A percentile compares a stretch with the other conserved stretches of the same genome.
Evolutionary conservation across 441 rosid species (phyloP).

Genomic region (Hura crepitans): DNA sequence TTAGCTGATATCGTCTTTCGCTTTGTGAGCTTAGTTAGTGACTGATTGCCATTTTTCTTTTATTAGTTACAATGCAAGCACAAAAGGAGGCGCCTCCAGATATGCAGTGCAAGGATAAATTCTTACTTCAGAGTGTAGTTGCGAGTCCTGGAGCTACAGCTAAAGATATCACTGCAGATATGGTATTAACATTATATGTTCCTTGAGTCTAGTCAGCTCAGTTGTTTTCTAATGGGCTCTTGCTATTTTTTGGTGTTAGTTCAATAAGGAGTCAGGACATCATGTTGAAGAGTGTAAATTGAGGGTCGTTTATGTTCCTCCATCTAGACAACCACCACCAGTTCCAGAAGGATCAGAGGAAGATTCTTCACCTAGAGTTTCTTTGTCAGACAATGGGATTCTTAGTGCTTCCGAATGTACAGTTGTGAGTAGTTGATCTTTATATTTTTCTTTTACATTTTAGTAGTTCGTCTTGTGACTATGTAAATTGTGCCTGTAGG

Average conservation of each 20-base stretch:
- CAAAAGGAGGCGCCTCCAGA: constrained; percentile 75
- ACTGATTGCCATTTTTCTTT: constrained; percentile 2
- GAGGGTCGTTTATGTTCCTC: constrained; percentile 68
- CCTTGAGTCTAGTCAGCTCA: not conserved
- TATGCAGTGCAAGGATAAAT: constrained; percentile 90
- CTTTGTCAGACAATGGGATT: constrained; percentile 42
- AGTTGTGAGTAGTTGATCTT: constrained; percentile 21
- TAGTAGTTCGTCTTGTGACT: constrained; percentile 13
- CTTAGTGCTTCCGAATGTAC: constrained; percentile 27
- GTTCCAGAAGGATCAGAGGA: constrained; percentile 84
- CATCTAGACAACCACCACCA: constrained; percentile 72
- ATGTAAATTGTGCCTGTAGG: constrained; percentile 33
- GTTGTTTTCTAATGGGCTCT: constrained; percentile 3
- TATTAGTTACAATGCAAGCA: constrained; percentile 84
- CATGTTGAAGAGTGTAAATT: constrained; percentile 67
- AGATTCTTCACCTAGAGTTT: constrained; percentile 64
- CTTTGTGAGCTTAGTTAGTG: not conserved
- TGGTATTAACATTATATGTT: constrained; percentile 38
- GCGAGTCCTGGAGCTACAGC: constrained; percentile 51
- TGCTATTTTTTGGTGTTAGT: constrained; percentile 34
- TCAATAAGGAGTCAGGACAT: constrained; percentile 54
- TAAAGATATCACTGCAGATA: constrained; percentile 57
- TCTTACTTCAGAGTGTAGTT: constrained; percentile 70
- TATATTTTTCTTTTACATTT: not conserved
- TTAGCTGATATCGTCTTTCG: not conserved